Base-by-base conservation (phyloP, 176 grass and related monocot genomes). In the Eremochloa ophiuroides region DNA sequence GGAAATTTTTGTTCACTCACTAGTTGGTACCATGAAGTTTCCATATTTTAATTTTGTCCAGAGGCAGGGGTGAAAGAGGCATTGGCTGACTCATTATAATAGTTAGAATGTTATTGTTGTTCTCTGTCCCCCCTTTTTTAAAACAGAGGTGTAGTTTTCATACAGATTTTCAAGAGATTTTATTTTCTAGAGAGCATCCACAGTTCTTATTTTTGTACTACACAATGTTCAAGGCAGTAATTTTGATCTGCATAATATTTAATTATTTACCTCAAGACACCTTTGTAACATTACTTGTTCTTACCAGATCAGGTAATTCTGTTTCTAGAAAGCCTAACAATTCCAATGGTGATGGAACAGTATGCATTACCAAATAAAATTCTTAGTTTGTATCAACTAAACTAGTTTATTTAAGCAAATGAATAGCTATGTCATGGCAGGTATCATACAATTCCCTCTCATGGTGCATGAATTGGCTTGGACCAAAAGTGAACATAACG, bases 381-480 rank as follows among this genome's bases (percentile, higher is more conserved):
- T 88, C n/a, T 74, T 81, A 83, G 38, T 59, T 71, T 28, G 65
- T 72, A 4, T 77, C 35, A 60, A 81, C 25, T 69, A 76, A 84
- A 85, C 34, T 25, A n/a, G 37, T 74, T 84, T 66, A 14, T 20
- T 38, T 58, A 61, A 70, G 68, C 56, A 72, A 60, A 38, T 80
- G 29, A 80, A 82, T 64, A 80, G 26, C 7, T 67, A 17, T 58
- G 76, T 61, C 67, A 66, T 84, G 72, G 16, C 88, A 98, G 96
- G 96, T 98, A 60, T 75, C 96, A 48, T 98, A 98, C 61, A 95
- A 93, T 77, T 98, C 95, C 20, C 95, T 98, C 30, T 94, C 96
- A 73, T 98, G 91, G 96, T 98, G 96, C 93, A 95, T 95, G 58
- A 87, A 92, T 15, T 98, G 96, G 96, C 90, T 98, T 67, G 96